These are phyloP conservation scores for Calonectria henricotiae DNA, from an alignment of 2,329 filamentous ascomycete species.

Conservation along the genomic window DNA sequence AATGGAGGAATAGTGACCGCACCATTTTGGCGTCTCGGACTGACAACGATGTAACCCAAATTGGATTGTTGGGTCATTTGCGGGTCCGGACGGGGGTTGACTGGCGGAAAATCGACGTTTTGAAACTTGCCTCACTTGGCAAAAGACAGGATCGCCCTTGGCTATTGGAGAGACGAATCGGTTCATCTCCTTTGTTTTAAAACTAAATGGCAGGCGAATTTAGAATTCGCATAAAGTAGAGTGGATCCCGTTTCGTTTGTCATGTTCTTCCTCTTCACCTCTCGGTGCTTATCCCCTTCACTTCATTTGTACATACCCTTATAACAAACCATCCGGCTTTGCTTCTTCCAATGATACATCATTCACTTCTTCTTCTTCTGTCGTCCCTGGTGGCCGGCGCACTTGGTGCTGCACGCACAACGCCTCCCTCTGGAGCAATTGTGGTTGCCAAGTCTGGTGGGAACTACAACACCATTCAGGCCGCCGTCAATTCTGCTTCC, in stretches of 20 bases:
- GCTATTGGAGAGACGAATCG: constrained; percentile 1
- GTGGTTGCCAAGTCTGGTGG: constrained; percentile 58
- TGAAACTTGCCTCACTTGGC: constrained; percentile 20
- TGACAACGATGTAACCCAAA: background rate
- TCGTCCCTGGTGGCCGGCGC: constrained; percentile 39
- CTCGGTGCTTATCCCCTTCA: background rate
- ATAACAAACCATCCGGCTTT: background rate
- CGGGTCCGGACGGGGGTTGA: constrained; percentile 1
- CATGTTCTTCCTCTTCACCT: background rate
- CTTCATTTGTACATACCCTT: background rate
- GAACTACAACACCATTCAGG: constrained; percentile 62
- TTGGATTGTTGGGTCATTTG: background rate
- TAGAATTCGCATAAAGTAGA: constrained; percentile 6
- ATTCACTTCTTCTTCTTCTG: constrained; percentile 21
- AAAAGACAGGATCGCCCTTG: background rate
- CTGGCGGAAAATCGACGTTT: constrained; percentile 30
- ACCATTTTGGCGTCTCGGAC: constrained; percentile 5
- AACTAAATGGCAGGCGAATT: background rate
- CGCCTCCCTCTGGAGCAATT: constrained; percentile 53
- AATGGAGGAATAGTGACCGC: background rate
- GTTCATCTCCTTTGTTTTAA: background rate
- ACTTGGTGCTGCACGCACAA: constrained; percentile 51
- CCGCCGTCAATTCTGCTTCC: constrained; percentile 68
- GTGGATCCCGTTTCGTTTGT: constrained; percentile 11
- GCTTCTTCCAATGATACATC: constrained; percentile 31